Base-by-base conservation (phyloP, 352 stramenopile genomes). In the Phytophthora multivora region DNA sequence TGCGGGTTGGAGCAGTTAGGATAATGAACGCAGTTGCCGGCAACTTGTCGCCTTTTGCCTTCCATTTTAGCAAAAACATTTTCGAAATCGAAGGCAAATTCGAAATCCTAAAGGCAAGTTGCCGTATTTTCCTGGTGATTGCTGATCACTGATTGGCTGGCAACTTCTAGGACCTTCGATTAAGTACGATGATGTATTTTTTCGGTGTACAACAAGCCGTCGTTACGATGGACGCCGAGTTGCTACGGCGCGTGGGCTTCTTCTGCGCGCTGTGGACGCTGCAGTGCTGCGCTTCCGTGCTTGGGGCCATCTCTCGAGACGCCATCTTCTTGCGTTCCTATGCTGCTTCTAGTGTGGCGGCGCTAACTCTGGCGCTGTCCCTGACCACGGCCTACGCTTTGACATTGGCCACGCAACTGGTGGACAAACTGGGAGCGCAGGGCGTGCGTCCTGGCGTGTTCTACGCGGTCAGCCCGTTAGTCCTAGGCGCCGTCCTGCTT, bases 251-350 rank as follows among this genome's bases (percentile, higher is more conserved):
- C 59, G 86, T 95, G 51, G 74, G 66, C 30, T 93, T 93, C 83
- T 93, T 92, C 77, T 87, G 80, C 63, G 77, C 75, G 46, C 72
- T 95, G 9, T 95, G 91, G 72, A 81, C 86, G 51, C 46, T 91
- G 5, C 84, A 95, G 54, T 93, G 83, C 76, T 93, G 86, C 58
- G 77, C 86, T 2, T 71, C 72, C 1, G 84, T 91, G 36, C 66
- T 95, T 9, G 83, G 84, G 42, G 85, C 77, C 58, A 90, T 95
- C 55, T 91, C 86, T 19, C 74, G 86, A 10, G 86, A 95, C 59
- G 86, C 84, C 36, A 86, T 95, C 60, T 95, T 95, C 66, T 69
- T 95, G 51, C 77, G 84, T 30, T 78, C 68, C 12, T 95, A 88
- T 59, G 59, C 69, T 36, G 86, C 84, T 40, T 86, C 83, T 6